A percentile compares a stretch with the other conserved stretches of the same genome.
These are phyloP conservation scores for Ceriops zippeliana DNA, from an alignment of 345 rosid genomes.

Conservation along the genomic window DNA sequence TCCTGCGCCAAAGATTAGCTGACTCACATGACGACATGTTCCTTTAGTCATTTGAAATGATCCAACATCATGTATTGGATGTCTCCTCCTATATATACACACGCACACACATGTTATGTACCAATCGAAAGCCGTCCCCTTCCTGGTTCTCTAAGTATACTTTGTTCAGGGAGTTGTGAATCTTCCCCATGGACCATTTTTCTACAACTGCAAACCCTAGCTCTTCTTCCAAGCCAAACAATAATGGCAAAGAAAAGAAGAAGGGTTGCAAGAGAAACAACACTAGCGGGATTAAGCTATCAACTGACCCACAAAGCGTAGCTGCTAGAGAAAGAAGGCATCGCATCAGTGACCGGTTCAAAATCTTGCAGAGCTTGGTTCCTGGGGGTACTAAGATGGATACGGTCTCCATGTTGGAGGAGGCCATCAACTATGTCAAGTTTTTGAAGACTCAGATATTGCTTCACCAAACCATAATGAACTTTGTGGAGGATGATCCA, in stretches of 20 bases:
- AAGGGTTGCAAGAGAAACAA: constrained; percentile 11
- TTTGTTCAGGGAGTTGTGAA: background rate
- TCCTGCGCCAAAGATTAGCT: constrained; percentile 47
- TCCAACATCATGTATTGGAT: background rate
- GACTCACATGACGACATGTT: constrained; percentile 32
- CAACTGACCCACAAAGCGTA: constrained; percentile 87
- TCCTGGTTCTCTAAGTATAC: too few relatives aligned
- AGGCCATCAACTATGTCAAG: constrained; percentile 86
- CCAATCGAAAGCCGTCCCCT: too few relatives aligned
- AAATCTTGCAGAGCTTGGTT: constrained; percentile 76
- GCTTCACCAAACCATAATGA: constrained; percentile 56
- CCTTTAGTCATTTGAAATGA: constrained; percentile 8
- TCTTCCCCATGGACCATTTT: constrained; percentile 22
- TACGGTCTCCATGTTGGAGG: constrained; percentile 85
- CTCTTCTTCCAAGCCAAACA: constrained; percentile 27
- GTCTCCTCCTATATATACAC: too few relatives aligned
- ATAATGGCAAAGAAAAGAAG: constrained; percentile 22
- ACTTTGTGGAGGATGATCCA: constrained; percentile 18
- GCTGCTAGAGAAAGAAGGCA: constrained; percentile 89
- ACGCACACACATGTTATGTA: too few relatives aligned
- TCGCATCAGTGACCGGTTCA: constrained; percentile 78
- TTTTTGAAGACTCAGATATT: constrained; percentile 71
- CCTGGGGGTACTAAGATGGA: constrained; percentile 91
- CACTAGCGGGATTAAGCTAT: constrained; percentile 42
- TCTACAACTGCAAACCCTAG: constrained; percentile 19